Evolutionary conservation across 768 basidiomycete genomes (phyloP), one percentile per base, ranked within the genome.

Genomic region (Agaricus sinodeliciosus): DNA sequence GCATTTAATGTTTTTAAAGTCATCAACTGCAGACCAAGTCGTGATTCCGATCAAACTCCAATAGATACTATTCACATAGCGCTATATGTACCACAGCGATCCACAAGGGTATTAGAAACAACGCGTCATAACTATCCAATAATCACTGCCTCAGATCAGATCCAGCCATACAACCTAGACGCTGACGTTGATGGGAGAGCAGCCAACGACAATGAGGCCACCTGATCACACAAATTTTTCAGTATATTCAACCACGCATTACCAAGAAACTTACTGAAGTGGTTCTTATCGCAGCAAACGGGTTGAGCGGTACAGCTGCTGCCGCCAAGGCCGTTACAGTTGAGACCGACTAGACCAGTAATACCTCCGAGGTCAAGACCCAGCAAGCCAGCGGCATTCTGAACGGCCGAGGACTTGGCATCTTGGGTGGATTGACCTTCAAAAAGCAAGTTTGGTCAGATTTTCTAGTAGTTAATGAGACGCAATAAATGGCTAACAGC

Each of bases 181-280:
- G 47, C 48, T 56, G 42, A 49, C 3, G 36, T 56, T 52, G 44
- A 56, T 48, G 44, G 55, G 55, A 12, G 39, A 48, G 42, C 55
- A 56, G 46, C 46, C 55, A 36, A 56, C 16, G 34, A 45, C 34
- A 11, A 56, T n/a, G 31, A 52, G 11, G 28, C 55, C 51, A 18
- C 48, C 50, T 51, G 15, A 25, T 9, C 35, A 22, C 4, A 25
- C 35, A 7, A 37, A 11, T n/a, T 9, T 43, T 11, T 13, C 12
- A 45, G 26, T 6, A 15, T 19, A 8, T 11, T 19, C 28, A 6
- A 48, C 28, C 22, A 44, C 3, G 12, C 15, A 1, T 5, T 7
- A 16, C n/a, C 15, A 13, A 9, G 36, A 48, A n/a, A 28, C 54
- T n/a, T 39, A 55, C 54, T 36, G 48, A 55, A 55, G 19, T 13